Percentiles rank a stretch among this genome's conserved stretches.
phyloP scores from a whole-genome alignment of 257 asterid genomes.

The Leptodermis oblonga region DNA sequence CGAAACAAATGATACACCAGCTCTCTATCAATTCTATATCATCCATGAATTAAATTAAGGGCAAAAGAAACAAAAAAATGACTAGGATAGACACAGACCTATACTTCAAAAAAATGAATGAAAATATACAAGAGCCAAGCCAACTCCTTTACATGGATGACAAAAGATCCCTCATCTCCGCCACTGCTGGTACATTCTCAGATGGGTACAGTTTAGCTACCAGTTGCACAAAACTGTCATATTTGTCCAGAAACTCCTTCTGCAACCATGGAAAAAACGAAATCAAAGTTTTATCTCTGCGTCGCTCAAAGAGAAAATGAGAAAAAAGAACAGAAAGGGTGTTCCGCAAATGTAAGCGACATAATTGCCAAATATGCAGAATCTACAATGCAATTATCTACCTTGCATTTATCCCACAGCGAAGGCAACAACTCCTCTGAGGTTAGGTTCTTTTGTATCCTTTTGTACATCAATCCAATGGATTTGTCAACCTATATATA shows the following conservation, averaged over 20 bases:
- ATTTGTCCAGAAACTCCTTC: conserved; percentile 93
- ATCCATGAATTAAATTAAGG: conserved; percentile 1
- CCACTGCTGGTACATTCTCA: conserved; percentile 69
- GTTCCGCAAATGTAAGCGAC: neutral
- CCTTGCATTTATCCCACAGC: conserved; percentile 99
- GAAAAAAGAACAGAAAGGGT: neutral
- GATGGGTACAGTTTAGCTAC: conserved; percentile 76
- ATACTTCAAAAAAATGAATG: conserved; percentile 1
- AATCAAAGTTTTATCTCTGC: neutral
- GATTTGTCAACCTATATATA: conserved; percentile 80
- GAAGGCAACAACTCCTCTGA: conserved; percentile 96
- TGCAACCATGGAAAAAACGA: conserved; percentile 29
- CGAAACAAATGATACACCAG: conserved; percentile 1
- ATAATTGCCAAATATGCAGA: conserved; percentile 5
- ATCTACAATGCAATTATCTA: conserved; percentile 18
- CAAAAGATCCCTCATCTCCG: conserved; percentile 74
- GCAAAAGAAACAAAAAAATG: neutral
- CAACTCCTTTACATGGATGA: conserved; percentile 64
- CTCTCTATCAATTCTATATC: neutral
- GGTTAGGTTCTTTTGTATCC: conserved; percentile 76
- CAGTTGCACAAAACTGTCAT: conserved; percentile 73
- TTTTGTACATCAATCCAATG: conserved; percentile 75
- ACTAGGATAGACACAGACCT: conserved; percentile 5
- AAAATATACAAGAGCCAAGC: neutral
- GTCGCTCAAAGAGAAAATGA: neutral